phyloP scores from a whole-genome alignment of 371 early-diverging fungal genomes.

The Mucor circinelloides region DNA sequence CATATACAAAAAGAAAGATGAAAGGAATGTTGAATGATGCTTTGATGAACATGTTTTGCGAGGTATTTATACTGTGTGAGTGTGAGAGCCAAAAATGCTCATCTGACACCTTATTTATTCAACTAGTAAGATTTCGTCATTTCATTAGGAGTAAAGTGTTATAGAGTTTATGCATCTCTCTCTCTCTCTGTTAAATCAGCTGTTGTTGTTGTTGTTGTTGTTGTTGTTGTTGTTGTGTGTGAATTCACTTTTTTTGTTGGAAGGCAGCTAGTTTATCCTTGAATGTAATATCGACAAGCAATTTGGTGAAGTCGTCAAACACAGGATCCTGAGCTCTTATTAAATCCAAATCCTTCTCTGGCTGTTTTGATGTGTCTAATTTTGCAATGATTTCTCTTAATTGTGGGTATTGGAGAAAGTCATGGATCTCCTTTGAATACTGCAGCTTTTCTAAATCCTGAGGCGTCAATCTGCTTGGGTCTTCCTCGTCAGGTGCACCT shows the following conservation, averaged over 20 bases:
- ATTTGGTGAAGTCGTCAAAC: conserved; percentile 28
- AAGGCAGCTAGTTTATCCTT: conserved; percentile 10
- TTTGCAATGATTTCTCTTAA: conserved; percentile 28
- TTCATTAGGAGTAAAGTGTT: not conserved
- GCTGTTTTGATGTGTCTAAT: conserved; percentile 32
- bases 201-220: not conserved
- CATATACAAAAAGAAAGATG: not conserved
- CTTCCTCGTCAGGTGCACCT: conserved; percentile 35
- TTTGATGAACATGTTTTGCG: not conserved
- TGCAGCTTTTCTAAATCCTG: conserved; percentile 20
- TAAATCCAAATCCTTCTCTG: conserved; percentile 30
- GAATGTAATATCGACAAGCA: conserved; percentile 24
- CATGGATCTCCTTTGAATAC: conserved; percentile 36
- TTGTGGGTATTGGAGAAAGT: conserved; percentile 34
- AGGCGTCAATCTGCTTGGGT: conserved; percentile 28
- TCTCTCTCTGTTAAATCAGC: not conserved
- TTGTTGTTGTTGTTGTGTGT: not conserved
- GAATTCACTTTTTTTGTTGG: not conserved
- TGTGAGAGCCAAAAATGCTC: not conserved
- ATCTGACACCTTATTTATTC: not conserved
- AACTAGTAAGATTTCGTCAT: not conserved
- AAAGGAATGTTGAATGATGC: not conserved
- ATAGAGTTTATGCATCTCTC: conserved; percentile 5
- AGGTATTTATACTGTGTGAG: too few species aligned
- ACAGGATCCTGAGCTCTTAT: conserved; percentile 16